Conservation (phyloP, 345 rosid genomes). For the Aethionema arabicum region DNA sequence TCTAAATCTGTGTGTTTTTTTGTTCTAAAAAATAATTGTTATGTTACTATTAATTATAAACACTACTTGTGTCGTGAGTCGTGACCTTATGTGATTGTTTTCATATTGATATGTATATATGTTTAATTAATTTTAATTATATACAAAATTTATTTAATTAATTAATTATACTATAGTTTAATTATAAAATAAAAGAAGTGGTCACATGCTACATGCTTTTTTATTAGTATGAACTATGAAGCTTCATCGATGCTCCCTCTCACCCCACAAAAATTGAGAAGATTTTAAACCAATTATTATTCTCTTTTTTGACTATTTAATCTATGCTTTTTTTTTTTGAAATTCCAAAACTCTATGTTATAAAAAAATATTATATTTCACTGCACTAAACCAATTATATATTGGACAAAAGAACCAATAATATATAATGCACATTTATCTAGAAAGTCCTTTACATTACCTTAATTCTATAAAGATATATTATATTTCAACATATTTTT, state of each 20-base stretch:
- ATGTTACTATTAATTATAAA: constrained; percentile 10
- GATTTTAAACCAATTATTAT: constrained; percentile 26
- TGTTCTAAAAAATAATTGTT: constrained; percentile 23
- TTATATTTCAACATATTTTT: no score
- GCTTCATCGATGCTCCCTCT: constrained; percentile 36
- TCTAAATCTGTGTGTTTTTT: constrained; percentile 16
- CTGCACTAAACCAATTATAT: no score
- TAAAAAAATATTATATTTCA: constrained; percentile 2
- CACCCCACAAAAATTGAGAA: constrained; percentile 16
- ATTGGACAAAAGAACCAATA: no score
- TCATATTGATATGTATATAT: background rate
- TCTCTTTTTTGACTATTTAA: constrained; percentile 21
- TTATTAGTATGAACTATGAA: constrained; percentile 10
- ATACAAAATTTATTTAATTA: background rate
- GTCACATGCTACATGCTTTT: constrained; percentile 35
- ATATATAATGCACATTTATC: no score
- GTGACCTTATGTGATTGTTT: constrained; percentile 20
- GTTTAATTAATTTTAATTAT: background rate
- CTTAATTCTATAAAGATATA: no score
- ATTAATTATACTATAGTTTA: background rate
- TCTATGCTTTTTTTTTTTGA: constrained; percentile 22
- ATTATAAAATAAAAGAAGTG: background rate
- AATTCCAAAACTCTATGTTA: constrained; percentile 14
- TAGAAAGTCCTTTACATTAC: no score
- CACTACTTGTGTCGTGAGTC: constrained; percentile 15